Conservation (phyloP, 1,284 basidiomycete genomes). For the Ceratobasidium sp. region DNA sequence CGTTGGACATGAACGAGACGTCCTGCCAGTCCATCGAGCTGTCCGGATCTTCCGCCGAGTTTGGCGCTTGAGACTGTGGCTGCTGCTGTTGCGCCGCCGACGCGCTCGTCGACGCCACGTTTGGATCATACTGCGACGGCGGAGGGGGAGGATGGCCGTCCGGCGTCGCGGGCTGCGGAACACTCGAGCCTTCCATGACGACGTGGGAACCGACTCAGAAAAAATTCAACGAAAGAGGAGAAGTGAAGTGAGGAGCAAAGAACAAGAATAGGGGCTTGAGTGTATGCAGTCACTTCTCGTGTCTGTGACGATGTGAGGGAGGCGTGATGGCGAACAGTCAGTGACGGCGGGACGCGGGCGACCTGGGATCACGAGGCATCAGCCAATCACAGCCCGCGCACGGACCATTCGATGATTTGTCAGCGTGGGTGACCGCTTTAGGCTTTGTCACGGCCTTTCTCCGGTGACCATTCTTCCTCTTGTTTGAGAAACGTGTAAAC, state of each 20-base stretch:
- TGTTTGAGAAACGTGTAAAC: too few relatives aligned
- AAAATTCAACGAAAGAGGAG: neutral
- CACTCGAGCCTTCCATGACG: constrained; percentile 26
- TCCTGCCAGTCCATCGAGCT: constrained; percentile 45
- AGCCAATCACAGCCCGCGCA: constrained; percentile 42
- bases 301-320: constrained; percentile 43
- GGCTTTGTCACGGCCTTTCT: constrained; percentile 35
- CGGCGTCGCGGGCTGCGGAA: constrained; percentile 39
- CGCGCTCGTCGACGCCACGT: constrained; percentile 27
- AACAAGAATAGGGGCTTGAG: constrained; percentile 35
- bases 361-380: constrained; percentile 18
- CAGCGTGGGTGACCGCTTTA: constrained; percentile 37
- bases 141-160: constrained; percentile 33
- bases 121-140: constrained; percentile 40
- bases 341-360: constrained; percentile 25
- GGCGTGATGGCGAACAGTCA: constrained; percentile 42
- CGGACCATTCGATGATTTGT: constrained; percentile 34
- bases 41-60: too few relatives aligned
- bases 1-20: constrained; percentile 35
- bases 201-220: constrained; percentile 32
- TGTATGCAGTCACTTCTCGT: constrained; percentile 45
- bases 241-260: neutral
- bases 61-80: too few relatives aligned
- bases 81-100: constrained; percentile 10
- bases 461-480: constrained; percentile 13